A percentile compares a stretch with the other conserved stretches of the same genome.
These are phyloP conservation scores for Claviceps digitariae DNA, from an alignment of 2,329 filamentous ascomycete genomes.

Conservation along the genomic window DNA sequence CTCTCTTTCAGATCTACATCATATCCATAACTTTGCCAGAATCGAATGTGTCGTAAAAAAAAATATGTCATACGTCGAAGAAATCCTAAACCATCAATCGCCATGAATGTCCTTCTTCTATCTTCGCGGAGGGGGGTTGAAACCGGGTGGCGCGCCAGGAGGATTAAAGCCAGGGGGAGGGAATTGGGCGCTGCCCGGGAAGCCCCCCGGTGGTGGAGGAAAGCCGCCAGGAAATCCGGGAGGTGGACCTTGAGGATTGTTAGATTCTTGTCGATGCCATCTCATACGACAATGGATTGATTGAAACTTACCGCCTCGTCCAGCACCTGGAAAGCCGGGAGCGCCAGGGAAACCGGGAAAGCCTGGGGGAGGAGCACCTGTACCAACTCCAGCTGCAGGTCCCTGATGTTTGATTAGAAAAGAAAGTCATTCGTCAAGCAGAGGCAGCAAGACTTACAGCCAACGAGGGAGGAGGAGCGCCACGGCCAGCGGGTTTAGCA, in stretches of 20 bases:
- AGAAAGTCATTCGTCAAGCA: constrained; percentile 6
- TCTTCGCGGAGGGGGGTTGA: constrained; percentile 58
- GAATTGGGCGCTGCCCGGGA: constrained; percentile 17
- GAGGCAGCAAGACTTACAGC: constrained; percentile 38
- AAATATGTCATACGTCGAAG: constrained; percentile 10
- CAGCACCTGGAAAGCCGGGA: constrained; percentile 29
- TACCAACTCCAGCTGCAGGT: constrained; percentile 77
- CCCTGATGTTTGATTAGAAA: constrained; percentile 31
- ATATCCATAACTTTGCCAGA: constrained; percentile 4
- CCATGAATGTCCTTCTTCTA: constrained; percentile 23
- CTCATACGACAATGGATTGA: constrained; percentile 1
- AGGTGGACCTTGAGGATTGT: constrained; percentile 27
- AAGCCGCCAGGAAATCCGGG: constrained; percentile 38
- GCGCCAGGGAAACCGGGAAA: constrained; percentile 41
- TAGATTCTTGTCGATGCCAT: constrained; percentile 13
- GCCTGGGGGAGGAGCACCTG: constrained; percentile 49
- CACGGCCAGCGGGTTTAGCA: constrained; percentile 79
- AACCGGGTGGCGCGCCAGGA: constrained; percentile 41
- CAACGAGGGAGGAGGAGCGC: constrained; percentile 58
- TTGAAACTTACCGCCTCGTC: constrained; percentile 39
- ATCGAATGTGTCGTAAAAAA: constrained; percentile 12
- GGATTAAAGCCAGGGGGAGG: constrained; percentile 13
- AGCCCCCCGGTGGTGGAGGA: constrained; percentile 31
- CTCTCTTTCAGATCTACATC: constrained; percentile 1
- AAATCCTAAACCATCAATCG: constrained; percentile 12